Evolutionary conservation across 805 yeast genomes (phyloP).

Genomic region (Cyberlindnera mycetangii): DNA sequence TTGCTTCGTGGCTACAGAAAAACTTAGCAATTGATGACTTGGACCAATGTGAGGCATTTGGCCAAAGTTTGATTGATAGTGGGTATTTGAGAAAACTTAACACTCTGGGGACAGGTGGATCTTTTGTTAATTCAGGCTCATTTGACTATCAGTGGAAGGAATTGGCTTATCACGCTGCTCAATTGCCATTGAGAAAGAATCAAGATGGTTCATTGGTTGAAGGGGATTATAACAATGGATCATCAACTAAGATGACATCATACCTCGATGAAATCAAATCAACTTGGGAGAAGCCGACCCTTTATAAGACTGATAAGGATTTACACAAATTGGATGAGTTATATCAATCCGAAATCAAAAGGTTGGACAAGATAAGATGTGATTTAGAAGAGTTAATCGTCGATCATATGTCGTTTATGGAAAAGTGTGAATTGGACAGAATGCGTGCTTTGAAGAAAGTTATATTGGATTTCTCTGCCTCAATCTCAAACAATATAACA

Average conservation of each 20-base stretch:
- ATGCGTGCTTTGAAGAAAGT: conserved; percentile 73
- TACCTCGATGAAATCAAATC: conserved; percentile 27
- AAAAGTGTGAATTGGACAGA: conserved; percentile 78
- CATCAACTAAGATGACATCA: conserved; percentile 14
- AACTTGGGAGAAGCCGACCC: conserved; percentile 46
- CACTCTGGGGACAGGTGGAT: conserved; percentile 65
- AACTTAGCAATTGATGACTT: conserved; percentile 43
- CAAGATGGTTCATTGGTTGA: conserved; percentile 20
- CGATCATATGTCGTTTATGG: conserved; percentile 75
- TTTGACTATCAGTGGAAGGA: conserved; percentile 81
- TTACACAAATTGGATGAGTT: conserved; percentile 54
- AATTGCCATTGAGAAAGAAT: conserved; percentile 20
- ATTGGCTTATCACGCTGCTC: conserved; percentile 56
- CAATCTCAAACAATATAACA: conserved; percentile 58
- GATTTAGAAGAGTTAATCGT: conserved; percentile 69
- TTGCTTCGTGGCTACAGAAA: conserved; percentile 56
- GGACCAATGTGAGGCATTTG: conserved; percentile 65
- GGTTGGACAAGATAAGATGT: conserved; percentile 65
- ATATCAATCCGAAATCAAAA: conserved; percentile 52
- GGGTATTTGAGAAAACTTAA: conserved; percentile 55
- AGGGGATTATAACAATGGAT: conserved; percentile 30
- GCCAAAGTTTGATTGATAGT: conserved; percentile 62
- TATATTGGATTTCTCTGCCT: conserved; percentile 65
- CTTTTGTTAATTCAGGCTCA: conserved; percentile 73
- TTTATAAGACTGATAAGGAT: conserved; percentile 52